Evolutionary conservation across 2,329 filamentous ascomycete species (phyloP), one percentile per base, ranked within the genome.

Genomic region (Camillea tinctor): DNA sequence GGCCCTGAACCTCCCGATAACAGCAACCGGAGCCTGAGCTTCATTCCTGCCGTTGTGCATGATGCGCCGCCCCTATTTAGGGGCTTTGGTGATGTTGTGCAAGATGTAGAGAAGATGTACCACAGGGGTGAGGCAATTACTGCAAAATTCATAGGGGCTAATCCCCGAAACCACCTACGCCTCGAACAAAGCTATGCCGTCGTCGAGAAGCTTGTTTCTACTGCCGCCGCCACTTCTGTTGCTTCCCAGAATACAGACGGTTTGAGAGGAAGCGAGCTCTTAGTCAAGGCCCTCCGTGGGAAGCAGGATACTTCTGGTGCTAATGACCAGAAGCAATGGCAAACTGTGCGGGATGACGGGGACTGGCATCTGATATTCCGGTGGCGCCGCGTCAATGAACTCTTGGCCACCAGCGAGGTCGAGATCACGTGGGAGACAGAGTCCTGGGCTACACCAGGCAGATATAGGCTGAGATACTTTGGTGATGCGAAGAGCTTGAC

Each of bases 341-440:
- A 75, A 11, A 78, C 77, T 49, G 84, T 95, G 21, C 83, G 88
- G n/a, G 84, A 86, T 68, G 93, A 97, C 71, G 80, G 78, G 9
- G 93, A 97, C 73, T 97, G 93, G 93, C 84, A 86, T 66, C 76
- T 97, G 21, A 81, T 93, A 17, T 97, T 89, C 71, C 82, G 85
- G 54, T 97, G 93, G 93, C 84, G 85, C 72, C 82, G 92, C 56
- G 89, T 85, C 2, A 91, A 87, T 71, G 82, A 81, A 6, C 65
- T 93, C 3, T 75, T 91, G 22, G 93, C 88, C 0, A 89, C 88
- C 40, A 96, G 91, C 70, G 84, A 91, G 71, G 93, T 92, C 1
- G 85, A 79, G 1, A 80, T 97, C 52, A 81, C 81, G 53, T 97
- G 93, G 93, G 88, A 93, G 74, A 89, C 92, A 66, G 88, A 90